These are phyloP conservation scores for Cordyceps militaris DNA, from an alignment of 2,329 filamentous ascomycete species.

Conservation along the genomic window DNA sequence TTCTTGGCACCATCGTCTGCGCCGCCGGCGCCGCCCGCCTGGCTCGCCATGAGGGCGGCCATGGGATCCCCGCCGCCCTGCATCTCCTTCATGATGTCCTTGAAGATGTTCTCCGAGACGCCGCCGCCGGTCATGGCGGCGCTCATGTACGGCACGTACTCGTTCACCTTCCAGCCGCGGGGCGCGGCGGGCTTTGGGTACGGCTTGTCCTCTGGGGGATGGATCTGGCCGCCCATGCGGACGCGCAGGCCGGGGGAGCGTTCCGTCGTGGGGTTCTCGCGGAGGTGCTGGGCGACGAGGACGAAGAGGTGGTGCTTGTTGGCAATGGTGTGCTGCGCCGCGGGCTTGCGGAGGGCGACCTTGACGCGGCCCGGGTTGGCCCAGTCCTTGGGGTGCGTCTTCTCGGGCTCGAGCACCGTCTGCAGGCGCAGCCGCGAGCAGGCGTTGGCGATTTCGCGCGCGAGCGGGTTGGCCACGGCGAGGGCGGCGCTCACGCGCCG, in stretches of 20 bases:
- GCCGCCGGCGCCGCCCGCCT: constrained; percentile 23
- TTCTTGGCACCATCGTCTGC: constrained; percentile 24
- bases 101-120: constrained; percentile 87
- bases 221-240: constrained; percentile 64
- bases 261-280: constrained; percentile 69
- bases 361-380: constrained; percentile 88
- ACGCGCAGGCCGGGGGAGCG: constrained; percentile 60
- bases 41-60: constrained; percentile 35
- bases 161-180: constrained; percentile 83
- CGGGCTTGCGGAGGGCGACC: constrained; percentile 60
- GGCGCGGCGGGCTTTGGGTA: constrained; percentile 70
- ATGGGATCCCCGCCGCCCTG: constrained; percentile 41
- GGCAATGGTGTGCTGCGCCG: constrained; percentile 44
- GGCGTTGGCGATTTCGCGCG: constrained; percentile 83
- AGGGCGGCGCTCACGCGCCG: constrained; percentile 66
- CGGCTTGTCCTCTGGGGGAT: constrained; percentile 53
- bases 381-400: constrained; percentile 95
- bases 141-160: constrained; percentile 78
- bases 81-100: constrained; percentile 98
- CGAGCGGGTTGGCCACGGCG: constrained; percentile 78
- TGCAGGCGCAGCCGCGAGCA: constrained; percentile 63
- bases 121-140: constrained; percentile 88
- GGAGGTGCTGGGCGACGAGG: constrained; percentile 69
- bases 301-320: constrained; percentile 84
- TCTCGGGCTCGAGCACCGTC: constrained; percentile 81